phyloP scores from a whole-genome alignment of 331 rosid species.

The Quercus tomentella region DNA sequence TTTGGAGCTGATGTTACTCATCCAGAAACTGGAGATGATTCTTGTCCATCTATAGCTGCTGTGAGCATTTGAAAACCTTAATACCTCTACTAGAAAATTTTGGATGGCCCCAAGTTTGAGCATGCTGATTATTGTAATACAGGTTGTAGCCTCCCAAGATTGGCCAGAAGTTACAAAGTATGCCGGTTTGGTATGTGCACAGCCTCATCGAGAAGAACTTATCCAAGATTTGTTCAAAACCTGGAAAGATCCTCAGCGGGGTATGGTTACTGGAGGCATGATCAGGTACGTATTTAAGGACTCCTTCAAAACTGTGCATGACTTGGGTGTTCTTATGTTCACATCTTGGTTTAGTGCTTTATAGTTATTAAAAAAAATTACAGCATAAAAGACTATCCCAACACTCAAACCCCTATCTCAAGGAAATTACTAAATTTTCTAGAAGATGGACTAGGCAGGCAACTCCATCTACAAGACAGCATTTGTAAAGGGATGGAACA shows the following conservation, averaged over 20 bases:
- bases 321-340: neutral
- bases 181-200: conserved; percentile 54
- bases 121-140: conserved; percentile 20
- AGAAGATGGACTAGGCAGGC: neutral
- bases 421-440: neutral
- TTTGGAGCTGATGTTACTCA: conserved; percentile 66
- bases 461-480: neutral
- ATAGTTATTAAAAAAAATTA: neutral
- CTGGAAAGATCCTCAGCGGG: conserved; percentile 53
- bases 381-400: neutral
- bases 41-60: conserved; percentile 55
- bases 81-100: neutral
- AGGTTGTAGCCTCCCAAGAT: conserved; percentile 66
- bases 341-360: neutral
- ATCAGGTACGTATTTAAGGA: conserved; percentile 29
- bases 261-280: conserved; percentile 55
- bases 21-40: conserved; percentile 47
- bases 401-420: neutral
- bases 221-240: conserved; percentile 52
- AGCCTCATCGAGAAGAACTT: conserved; percentile 56
- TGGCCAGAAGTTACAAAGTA: conserved; percentile 59
- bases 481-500: no score
- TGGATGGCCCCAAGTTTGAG: neutral
- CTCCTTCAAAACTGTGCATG: neutral
- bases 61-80: conserved; percentile 29